Base-by-base conservation (phyloP, 192 early-diverging fungal species). In the Piromyces finnis region DNA sequence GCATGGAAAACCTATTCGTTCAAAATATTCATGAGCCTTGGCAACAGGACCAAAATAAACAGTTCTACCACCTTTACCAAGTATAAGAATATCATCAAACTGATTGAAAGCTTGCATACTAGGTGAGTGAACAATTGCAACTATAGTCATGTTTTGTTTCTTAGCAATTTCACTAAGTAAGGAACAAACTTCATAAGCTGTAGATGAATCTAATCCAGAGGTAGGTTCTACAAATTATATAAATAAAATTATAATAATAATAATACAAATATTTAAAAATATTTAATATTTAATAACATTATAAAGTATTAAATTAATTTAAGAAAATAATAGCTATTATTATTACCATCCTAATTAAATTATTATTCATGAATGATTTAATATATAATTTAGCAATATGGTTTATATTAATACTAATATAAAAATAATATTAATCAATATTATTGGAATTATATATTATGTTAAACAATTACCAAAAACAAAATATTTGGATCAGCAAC, bases 91-190 rank as follows among this genome's bases (percentile, higher is more conserved):
- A 79, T 93, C 92, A 87, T 96, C 94, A 84, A 97, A 96, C 29
- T 93, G 86, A 27, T 87, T 87, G 85, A 92, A 96, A 77, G 95
- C 89, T 79, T 94, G 90, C 9, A 92, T 92, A 59, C 89, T 88
- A 28, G 96, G 96, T 84, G 97, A 95, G 83, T 98, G 96, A 81
- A 98, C 94, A 12, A 93, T 94, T 84, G 94, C 92, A 28, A 98
- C 85, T 14, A 95, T 89, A 12, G 94, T 91, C 22, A 93, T 82
- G 30, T 87, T 87, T 77, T 90, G 91, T 37, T 85, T 80, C 41
- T 86, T 83, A 6, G 92, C 92, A 84, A 93, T 86, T 2, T 86
- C 82, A 79, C 86, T 86, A 77, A 93, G 83, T n/a, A 91, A 79
- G 22, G 41, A 80, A 81, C 91, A 91, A 11, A 93, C 90, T 83